Base-by-base conservation (phyloP, 116 monocot species). In the Phalaenopsis hybrid region DNA sequence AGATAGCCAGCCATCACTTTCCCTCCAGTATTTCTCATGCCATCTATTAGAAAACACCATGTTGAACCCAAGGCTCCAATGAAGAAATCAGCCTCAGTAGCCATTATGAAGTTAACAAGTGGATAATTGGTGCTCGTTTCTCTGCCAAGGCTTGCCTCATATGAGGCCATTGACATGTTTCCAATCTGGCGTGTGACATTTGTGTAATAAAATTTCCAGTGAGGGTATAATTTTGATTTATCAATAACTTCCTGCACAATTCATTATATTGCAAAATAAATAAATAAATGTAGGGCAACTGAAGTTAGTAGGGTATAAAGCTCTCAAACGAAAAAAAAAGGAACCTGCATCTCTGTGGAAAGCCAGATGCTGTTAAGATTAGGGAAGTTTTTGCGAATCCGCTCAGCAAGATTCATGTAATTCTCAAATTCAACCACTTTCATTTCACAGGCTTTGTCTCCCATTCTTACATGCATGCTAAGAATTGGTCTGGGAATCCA, bases 361-460 rank as follows among this genome's bases (percentile, higher is more conserved):
- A 95, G 87, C 95, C 95, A 95, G 45, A 95, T 90, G 81, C 78
- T 88, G 15, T 86, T 83, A 44, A 95, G 91, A 49, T 87, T 31
- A 17, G 93, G 92, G 28, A 95, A 95, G 9, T 55, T 84, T 31
- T 52, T 41, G 8, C 91, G 88, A 44, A 95, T 88, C 28, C 83
- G 89, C 6, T 79, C 70, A 2, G 95, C 92, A n/a, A 95, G 87
- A 33, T 82, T 79, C 89, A 95, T 95, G 82, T 95, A 95, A 17
- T 78, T 86, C 49, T 91, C 86, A 65, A 95, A 95, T 21, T 85
- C 90, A 44, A 95, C 89, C 15, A 95, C 87, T 72, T 90, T 88
- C 95, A 95, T 95, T 78, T 95, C 95, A 63, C 91, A 88, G 43
- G 95, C 91, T 85, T 95, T 95, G 78, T 95, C 95, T 52, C 95